Evolutionary conservation across 2,329 filamentous ascomycete species (phyloP).

Genomic region (Calonectria leucothoes): DNA sequence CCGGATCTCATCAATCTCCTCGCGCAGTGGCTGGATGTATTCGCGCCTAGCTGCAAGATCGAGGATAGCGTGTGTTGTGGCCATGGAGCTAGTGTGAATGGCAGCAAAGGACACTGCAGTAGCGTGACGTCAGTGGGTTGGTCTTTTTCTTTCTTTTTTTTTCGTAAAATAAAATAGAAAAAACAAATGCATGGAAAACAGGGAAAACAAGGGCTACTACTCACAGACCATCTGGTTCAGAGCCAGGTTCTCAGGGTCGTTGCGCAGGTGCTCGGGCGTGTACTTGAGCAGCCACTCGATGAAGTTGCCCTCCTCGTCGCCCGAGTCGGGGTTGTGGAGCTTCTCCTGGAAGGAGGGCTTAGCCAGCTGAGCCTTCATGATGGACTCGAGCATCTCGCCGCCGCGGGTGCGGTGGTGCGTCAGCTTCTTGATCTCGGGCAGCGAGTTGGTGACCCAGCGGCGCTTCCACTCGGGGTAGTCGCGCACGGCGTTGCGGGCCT

Average conservation of each 20-base stretch:
- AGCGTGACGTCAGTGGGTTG: not conserved
- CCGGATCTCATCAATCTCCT: slow-evolving; percentile 21
- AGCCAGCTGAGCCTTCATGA: slow-evolving; percentile 12
- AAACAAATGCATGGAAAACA: not conserved
- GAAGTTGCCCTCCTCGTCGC: slow-evolving; percentile 24
- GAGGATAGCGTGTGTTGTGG: slow-evolving; percentile 32
- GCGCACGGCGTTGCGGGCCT: slow-evolving; percentile 17
- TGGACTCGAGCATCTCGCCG: slow-evolving; percentile 17
- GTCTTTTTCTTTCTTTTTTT: no score
- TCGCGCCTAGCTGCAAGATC: slow-evolving; percentile 33
- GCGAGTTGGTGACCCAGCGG: slow-evolving; percentile 7
- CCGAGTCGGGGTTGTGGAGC: slow-evolving; percentile 9
- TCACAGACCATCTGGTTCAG: slow-evolving; percentile 23
- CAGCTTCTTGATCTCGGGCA: slow-evolving; percentile 18
- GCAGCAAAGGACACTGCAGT: slow-evolving; percentile 19
- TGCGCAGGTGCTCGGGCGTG: slow-evolving; percentile 14
- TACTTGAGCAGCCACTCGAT: slow-evolving; percentile 24
- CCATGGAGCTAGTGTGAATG: slow-evolving; percentile 32
- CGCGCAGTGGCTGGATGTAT: slow-evolving; percentile 20
- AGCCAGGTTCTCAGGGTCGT: slow-evolving; percentile 18
- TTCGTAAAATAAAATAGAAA: not conserved
- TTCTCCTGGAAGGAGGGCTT: slow-evolving; percentile 24
- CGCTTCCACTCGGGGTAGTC: slow-evolving; percentile 22
- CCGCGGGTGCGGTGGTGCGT: slow-evolving; percentile 15
- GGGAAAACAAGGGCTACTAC: not conserved